Conservation (phyloP, 352 stramenopile species). For the Aphanomyces euteiches region DNA sequence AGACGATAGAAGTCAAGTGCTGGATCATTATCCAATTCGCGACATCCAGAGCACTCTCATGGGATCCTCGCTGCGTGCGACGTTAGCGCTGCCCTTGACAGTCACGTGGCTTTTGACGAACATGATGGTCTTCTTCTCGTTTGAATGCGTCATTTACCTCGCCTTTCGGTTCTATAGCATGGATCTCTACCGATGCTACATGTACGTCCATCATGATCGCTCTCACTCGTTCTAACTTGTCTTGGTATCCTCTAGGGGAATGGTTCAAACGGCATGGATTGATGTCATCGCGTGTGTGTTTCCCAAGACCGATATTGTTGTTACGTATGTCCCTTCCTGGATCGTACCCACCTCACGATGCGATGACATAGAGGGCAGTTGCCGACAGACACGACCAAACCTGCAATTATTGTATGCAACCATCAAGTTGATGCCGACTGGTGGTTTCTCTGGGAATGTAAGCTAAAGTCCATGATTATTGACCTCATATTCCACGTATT, state of each 20-base stretch:
- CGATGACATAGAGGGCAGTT: slow-evolving; percentile 53
- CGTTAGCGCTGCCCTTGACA: slow-evolving; percentile 39
- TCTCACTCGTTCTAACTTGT: not conserved
- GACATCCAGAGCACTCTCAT: too few species aligned
- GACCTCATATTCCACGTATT: not conserved
- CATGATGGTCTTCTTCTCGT: slow-evolving; percentile 71
- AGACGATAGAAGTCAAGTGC: slow-evolving; percentile 2
- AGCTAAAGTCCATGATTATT: not conserved
- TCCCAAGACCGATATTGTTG: slow-evolving; percentile 70
- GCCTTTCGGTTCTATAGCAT: slow-evolving; percentile 81
- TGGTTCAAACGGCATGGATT: slow-evolving; percentile 75
- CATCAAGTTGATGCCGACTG: slow-evolving; percentile 91
- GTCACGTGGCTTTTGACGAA: slow-evolving; percentile 85
- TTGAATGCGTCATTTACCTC: slow-evolving; percentile 77
- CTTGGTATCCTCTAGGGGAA: slow-evolving; percentile 35
- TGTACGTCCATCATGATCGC: slow-evolving; percentile 37
- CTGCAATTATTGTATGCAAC: slow-evolving; percentile 87
- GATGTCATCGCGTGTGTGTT: slow-evolving; percentile 84
- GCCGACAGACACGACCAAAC: slow-evolving; percentile 61
- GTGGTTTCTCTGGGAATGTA: slow-evolving; percentile 88
- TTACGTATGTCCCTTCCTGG: slow-evolving; percentile 56
- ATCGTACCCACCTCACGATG: not conserved
- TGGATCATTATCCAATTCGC: too few species aligned
- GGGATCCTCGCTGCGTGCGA: not conserved
- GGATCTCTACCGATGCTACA: slow-evolving; percentile 68